A percentile compares a stretch with the other conserved stretches of the same genome.
phyloP scores from a whole-genome alignment of 768 basidiomycete genomes.

The Plicaturopsis crispa region DNA sequence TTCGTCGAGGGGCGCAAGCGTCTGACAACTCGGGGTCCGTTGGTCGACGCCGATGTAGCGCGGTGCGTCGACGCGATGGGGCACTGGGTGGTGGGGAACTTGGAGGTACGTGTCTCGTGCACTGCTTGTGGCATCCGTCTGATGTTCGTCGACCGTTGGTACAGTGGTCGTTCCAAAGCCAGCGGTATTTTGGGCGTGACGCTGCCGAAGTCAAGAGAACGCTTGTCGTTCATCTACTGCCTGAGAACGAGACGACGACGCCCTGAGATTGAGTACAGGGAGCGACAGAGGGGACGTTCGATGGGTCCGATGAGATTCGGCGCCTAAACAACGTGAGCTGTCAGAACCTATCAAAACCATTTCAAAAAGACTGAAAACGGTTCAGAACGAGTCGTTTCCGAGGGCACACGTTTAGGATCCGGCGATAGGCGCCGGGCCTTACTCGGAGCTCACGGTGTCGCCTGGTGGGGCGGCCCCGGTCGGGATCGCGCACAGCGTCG shows the following conservation, averaged over 20 bases:
- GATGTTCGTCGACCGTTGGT: slow-evolving; percentile 9
- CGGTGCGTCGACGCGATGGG: slow-evolving; percentile 49
- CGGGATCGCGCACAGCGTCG: too few relatives aligned
- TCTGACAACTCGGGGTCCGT: slow-evolving; percentile 40
- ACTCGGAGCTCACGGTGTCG: too few relatives aligned
- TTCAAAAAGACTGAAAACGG: too few relatives aligned
- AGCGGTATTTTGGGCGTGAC: slow-evolving; percentile 56
- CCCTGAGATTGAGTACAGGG: too few relatives aligned
- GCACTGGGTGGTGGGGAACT: slow-evolving; percentile 56
- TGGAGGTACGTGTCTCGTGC: slow-evolving; percentile 30
- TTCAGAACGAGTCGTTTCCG: too few relatives aligned
- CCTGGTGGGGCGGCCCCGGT: too few relatives aligned
- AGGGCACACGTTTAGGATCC: too few relatives aligned
- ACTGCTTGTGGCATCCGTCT: slow-evolving; percentile 3
- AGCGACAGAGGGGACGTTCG: too few relatives aligned
- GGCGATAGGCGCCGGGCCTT: too few relatives aligned
- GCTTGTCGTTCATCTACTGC: slow-evolving; percentile 24
- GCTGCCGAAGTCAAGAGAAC: slow-evolving; percentile 45
- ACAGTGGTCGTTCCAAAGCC: slow-evolving; percentile 64
- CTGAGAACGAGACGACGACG: neutral
- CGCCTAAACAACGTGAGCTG: too few relatives aligned
- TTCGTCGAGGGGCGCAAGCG: slow-evolving; percentile 38
- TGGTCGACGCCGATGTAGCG: slow-evolving; percentile 41
- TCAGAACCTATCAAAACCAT: too few relatives aligned
- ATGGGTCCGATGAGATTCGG: too few relatives aligned